Evolutionary conservation across 176 grass and related monocot genomes (phyloP).

Genomic region (Hordeum marinum): DNA sequence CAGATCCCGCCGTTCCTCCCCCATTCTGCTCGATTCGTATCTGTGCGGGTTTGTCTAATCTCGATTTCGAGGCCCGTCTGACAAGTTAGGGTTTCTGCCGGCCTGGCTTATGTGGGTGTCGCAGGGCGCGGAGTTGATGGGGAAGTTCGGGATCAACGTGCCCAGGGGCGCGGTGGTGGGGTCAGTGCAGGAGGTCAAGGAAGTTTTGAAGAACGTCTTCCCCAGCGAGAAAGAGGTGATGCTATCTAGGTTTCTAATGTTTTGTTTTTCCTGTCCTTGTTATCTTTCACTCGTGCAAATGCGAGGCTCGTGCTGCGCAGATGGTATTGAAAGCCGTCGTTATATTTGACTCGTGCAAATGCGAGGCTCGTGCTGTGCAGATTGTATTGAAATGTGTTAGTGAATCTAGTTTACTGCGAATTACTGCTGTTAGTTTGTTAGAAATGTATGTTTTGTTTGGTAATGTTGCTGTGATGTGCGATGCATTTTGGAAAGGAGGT

Average conservation of each 20-base stretch:
- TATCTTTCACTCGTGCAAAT: conserved; percentile 8
- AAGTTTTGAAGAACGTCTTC: conserved; percentile 62
- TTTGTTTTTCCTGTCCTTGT: background rate
- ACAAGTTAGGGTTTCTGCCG: background rate
- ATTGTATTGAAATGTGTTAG: background rate
- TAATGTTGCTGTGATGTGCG: background rate
- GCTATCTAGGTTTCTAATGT: background rate
- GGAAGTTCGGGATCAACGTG: conserved; percentile 91
- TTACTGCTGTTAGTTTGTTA: background rate
- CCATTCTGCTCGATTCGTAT: background rate
- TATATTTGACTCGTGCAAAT: conserved; percentile 7
- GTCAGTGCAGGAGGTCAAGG: conserved; percentile 67
- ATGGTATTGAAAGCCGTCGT: background rate
- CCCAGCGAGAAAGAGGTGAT: conserved; percentile 86
- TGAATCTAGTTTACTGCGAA: background rate
- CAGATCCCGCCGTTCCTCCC: background rate
- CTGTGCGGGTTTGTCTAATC: background rate
- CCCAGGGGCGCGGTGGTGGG: conserved; percentile 63
- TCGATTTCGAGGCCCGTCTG: background rate
- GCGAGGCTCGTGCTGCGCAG: background rate
- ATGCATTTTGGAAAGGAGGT: background rate
- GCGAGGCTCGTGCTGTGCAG: background rate
- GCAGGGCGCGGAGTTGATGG: conserved; percentile 97
- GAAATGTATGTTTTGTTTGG: background rate
- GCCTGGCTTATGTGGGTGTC: background rate